phyloP scores from a whole-genome alignment of 495 filamentous ascomycete species.

The Pseudevernia furfuracea region DNA sequence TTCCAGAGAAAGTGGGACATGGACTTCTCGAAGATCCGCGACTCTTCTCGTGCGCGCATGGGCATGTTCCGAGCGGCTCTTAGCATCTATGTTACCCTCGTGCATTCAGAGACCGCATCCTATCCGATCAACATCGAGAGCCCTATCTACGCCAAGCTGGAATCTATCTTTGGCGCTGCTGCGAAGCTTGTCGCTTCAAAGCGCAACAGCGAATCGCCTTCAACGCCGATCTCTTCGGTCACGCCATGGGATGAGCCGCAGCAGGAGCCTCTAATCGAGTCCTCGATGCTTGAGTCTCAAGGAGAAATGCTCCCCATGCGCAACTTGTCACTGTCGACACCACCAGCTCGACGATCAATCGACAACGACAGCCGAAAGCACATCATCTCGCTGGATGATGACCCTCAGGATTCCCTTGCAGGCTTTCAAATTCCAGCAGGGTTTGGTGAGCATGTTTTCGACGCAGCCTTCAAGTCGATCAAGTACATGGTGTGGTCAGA shows the following conservation, averaged over 20 bases:
- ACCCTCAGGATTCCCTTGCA: slow-evolving; percentile 15
- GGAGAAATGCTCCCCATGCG: slow-evolving; percentile 12
- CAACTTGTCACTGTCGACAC: slow-evolving; percentile 9
- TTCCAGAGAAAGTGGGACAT: slow-evolving; percentile 41
- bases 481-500: slow-evolving; percentile 64
- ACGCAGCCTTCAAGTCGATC: slow-evolving; percentile 51
- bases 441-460: slow-evolving; percentile 50
- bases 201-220: neutral
- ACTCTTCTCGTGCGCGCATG: slow-evolving; percentile 30
- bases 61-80: slow-evolving; percentile 45
- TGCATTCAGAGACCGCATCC: slow-evolving; percentile 47
- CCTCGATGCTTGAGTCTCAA: neutral
- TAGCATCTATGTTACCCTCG: slow-evolving; percentile 50
- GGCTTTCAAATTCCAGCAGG: slow-evolving; percentile 19
- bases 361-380: slow-evolving; percentile 18
- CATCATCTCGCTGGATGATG: slow-evolving; percentile 25
- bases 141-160: slow-evolving; percentile 39
- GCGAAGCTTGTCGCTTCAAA: slow-evolving; percentile 23
- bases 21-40: slow-evolving; percentile 21
- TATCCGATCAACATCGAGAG: slow-evolving; percentile 58
- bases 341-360: slow-evolving; percentile 7
- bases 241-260: slow-evolving; percentile 24
- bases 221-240: slow-evolving; percentile 14
- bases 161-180: slow-evolving; percentile 43
- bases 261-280: neutral